Percentiles rank a stretch among this genome's conserved stretches.
phyloP scores from a whole-genome alignment of 2,329 filamentous ascomycete species.

The Malbranchea zuffiana region DNA sequence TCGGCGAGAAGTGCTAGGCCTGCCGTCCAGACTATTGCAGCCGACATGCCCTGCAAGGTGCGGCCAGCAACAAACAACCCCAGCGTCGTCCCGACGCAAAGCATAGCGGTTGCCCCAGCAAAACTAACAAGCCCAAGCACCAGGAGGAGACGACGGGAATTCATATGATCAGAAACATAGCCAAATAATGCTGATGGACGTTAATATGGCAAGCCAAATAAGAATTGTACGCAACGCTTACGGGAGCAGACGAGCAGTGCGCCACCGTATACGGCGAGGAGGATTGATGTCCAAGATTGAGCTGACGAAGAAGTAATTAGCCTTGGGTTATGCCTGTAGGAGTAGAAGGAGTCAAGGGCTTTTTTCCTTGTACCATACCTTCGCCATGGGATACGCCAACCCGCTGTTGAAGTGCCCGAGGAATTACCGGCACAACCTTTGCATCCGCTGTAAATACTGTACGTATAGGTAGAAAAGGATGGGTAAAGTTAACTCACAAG shows the following conservation, averaged over 20 bases:
- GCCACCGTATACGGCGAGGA: constrained; percentile 11
- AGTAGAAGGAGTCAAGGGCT: too few species aligned
- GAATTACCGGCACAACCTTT: constrained; percentile 62
- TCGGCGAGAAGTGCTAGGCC: constrained; percentile 49
- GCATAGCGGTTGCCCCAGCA: constrained; percentile 43
- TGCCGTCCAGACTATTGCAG: constrained; percentile 50
- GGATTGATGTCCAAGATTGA: constrained; percentile 13
- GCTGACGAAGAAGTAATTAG: too few species aligned
- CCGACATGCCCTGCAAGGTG: constrained; percentile 47
- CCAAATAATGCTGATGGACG: constrained; percentile 20
- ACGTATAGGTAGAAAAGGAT: too few species aligned
- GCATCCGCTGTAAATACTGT: too few species aligned
- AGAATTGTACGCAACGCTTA: background rate
- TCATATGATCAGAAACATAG: constrained; percentile 42
- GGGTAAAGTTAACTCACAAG: too few species aligned
- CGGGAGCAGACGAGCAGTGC: constrained; percentile 10
- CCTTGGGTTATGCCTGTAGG: too few species aligned
- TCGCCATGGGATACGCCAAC: too few species aligned
- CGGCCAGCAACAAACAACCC: constrained; percentile 42
- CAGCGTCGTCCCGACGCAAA: constrained; percentile 42
- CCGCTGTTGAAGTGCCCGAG: constrained; percentile 51
- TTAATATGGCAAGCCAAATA: background rate
- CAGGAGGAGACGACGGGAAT: constrained; percentile 46
- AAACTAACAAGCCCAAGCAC: constrained; percentile 45
- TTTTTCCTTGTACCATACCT: too few species aligned